A percentile compares a stretch with the other conserved stretches of the same genome.
phyloP scores from a whole-genome alignment of 2,329 filamentous ascomycete genomes.

The Shiraia sp. region DNA sequence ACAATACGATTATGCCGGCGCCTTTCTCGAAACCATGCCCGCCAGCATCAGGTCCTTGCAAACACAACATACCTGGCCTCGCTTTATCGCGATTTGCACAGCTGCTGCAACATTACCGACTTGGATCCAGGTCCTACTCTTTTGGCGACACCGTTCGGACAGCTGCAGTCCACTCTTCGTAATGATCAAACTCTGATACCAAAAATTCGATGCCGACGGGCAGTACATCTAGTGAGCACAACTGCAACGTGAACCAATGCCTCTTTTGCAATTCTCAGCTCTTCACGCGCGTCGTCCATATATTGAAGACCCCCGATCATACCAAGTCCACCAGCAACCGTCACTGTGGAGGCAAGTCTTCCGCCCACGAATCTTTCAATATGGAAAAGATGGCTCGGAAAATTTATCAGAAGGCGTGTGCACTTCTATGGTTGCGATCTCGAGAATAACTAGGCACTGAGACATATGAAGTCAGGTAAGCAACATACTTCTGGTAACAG shows the following conservation, averaged over 20 bases:
- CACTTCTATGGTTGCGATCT: too few species aligned
- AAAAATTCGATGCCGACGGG: slow-evolving; percentile 66
- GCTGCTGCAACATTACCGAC: slow-evolving; percentile 63
- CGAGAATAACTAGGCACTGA: too few species aligned
- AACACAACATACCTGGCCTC: slow-evolving; percentile 61
- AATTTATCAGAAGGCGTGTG: too few species aligned
- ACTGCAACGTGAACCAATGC: slow-evolving; percentile 17
- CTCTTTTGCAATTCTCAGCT: slow-evolving; percentile 32
- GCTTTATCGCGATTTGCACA: slow-evolving; percentile 53
- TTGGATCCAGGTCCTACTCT: slow-evolving; percentile 62
- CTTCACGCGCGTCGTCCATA: slow-evolving; percentile 32
- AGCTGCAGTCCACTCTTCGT: slow-evolving; percentile 39
- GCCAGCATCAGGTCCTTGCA: slow-evolving; percentile 67
- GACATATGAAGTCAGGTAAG: too few species aligned
- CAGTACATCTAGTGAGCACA: slow-evolving; percentile 31
- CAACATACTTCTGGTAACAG: too few species aligned
- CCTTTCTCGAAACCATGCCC: slow-evolving; percentile 64
- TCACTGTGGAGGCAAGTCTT: slow-evolving; percentile 64
- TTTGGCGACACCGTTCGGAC: slow-evolving; percentile 37
- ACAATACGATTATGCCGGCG: slow-evolving; percentile 59
- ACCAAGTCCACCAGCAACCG: slow-evolving; percentile 53
- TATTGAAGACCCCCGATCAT: slow-evolving; percentile 47
- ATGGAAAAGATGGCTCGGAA: too few species aligned
- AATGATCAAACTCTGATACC: slow-evolving; percentile 50
- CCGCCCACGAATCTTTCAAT: slow-evolving; percentile 66